phyloP scores from a whole-genome alignment of 78 protist species.

The Speleostelium caveatum region DNA sequence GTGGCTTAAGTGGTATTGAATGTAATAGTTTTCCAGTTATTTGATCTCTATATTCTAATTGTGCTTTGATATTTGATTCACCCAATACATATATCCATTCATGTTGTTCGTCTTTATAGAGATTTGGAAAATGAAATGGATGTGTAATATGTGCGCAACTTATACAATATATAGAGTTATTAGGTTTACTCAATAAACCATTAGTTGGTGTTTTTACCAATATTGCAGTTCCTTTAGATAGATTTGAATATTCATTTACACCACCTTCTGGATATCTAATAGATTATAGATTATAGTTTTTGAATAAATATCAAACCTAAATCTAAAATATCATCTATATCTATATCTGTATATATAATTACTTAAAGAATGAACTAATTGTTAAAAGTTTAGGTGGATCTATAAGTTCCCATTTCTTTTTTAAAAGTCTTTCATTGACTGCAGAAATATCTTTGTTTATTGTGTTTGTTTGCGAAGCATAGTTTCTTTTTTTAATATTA shows the following conservation, averaged over 20 bases:
- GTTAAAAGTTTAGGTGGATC: slow-evolving; percentile 39
- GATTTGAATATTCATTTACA: slow-evolving; percentile 28
- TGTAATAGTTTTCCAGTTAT: slow-evolving; percentile 51
- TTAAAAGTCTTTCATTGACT: background rate
- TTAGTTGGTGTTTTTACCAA: slow-evolving; percentile 29
- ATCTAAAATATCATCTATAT: background rate
- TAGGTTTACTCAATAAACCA: slow-evolving; percentile 14
- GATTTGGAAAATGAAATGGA: slow-evolving; percentile 64
- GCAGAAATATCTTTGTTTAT: background rate
- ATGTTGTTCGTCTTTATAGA: slow-evolving; percentile 51
- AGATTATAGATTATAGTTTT: no score
- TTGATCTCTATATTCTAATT: slow-evolving; percentile 63
- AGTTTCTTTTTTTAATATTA: background rate
- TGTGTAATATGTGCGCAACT: slow-evolving; percentile 74
- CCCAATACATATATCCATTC: slow-evolving; percentile 46
- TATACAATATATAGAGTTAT: slow-evolving; percentile 31
- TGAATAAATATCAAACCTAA: background rate
- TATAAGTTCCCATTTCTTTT: slow-evolving; percentile 6
- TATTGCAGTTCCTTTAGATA: slow-evolving; percentile 50
- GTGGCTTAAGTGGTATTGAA: slow-evolving; percentile 32
- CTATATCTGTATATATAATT: background rate
- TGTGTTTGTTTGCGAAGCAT: background rate
- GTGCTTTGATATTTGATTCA: slow-evolving; percentile 58
- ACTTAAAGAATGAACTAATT: slow-evolving; percentile 44
- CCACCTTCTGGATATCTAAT: slow-evolving; percentile 65